These are phyloP conservation scores for Scutellaria baicalensis DNA, from an alignment of 257 asterid species.

Conservation along the genomic window DNA sequence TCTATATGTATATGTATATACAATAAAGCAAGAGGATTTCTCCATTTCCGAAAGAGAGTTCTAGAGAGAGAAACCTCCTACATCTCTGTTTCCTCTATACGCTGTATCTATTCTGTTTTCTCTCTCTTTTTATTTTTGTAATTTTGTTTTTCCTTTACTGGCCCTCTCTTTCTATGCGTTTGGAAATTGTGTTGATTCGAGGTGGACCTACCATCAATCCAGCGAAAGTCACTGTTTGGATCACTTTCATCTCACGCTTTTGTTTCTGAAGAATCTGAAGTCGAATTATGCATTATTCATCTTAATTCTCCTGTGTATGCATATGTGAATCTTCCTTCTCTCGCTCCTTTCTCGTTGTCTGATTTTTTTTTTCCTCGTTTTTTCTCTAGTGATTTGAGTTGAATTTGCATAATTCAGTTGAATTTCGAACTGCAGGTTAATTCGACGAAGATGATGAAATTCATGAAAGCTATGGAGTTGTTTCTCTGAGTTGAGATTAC, in stretches of 20 bases:
- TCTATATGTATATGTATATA: not conserved
- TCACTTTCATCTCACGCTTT: slow-evolving; percentile 36
- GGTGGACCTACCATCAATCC: slow-evolving; percentile 37
- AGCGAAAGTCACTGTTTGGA: slow-evolving; percentile 30
- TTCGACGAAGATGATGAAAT: slow-evolving; percentile 8
- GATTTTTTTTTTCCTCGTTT: not conserved
- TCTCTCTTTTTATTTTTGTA: not conserved
- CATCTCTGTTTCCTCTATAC: slow-evolving; percentile 9
- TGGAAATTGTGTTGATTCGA: slow-evolving; percentile 26
- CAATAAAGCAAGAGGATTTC: slow-evolving; percentile 9
- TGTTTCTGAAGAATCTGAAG: slow-evolving; percentile 31
- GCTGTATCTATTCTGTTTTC: not conserved
- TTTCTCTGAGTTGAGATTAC: slow-evolving; percentile 6
- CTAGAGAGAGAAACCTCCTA: slow-evolving; percentile 22
- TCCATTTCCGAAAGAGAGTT: slow-evolving; percentile 8
- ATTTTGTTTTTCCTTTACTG: not conserved
- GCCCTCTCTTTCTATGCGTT: not conserved
- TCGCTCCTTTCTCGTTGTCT: not conserved
- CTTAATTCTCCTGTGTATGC: slow-evolving; percentile 26
- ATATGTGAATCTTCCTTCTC: slow-evolving; percentile 9
- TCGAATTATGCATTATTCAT: slow-evolving; percentile 42
- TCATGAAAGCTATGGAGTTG: not conserved
- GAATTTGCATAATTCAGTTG: slow-evolving; percentile 34
- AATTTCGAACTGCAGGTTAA: slow-evolving; percentile 24
- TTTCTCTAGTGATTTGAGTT: not conserved